phyloP scores from a whole-genome alignment of 2,329 filamentous ascomycete species.

The Aspergillus pseudoterreus region DNA sequence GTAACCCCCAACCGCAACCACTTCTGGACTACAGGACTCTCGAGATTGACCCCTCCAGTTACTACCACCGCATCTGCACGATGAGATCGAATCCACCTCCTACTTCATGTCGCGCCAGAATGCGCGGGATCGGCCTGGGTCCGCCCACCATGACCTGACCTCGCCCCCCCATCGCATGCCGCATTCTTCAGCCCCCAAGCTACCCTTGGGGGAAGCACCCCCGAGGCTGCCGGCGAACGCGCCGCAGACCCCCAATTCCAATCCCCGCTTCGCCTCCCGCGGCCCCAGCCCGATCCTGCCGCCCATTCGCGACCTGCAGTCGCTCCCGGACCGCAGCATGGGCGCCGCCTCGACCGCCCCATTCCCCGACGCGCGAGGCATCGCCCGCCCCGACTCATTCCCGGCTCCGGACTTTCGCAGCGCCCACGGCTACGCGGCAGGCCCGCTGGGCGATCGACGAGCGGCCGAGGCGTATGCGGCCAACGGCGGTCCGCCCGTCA shows the following conservation, averaged over 20 bases:
- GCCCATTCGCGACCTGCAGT: conserved; percentile 34
- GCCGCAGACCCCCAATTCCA: conserved; percentile 8
- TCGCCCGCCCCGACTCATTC: conserved; percentile 24
- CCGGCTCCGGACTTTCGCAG: conserved; percentile 16
- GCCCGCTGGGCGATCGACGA: conserved; percentile 22
- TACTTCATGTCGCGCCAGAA: conserved; percentile 27
- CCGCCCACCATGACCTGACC: conserved; percentile 27
- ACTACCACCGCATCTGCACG: conserved; percentile 39
- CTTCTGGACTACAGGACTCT: background rate
- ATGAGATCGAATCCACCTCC: conserved; percentile 39
- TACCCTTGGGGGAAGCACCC: conserved; percentile 20
- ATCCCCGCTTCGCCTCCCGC: conserved; percentile 22
- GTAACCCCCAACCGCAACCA: conserved; percentile 18
- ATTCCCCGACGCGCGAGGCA: conserved; percentile 24
- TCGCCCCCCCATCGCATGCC: conserved; percentile 27
- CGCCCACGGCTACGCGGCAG: conserved; percentile 10
- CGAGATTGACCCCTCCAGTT: conserved; percentile 23
- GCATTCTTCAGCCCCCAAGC: conserved; percentile 19
- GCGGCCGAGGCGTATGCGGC: conserved; percentile 20
- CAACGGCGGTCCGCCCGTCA: conserved; percentile 15
- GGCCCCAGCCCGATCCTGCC: conserved; percentile 36
- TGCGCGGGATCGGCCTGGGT: conserved; percentile 28
- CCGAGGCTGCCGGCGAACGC: conserved; percentile 11
- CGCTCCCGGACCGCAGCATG: conserved; percentile 27
- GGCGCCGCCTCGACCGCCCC: conserved; percentile 18